These are phyloP conservation scores for Suhomyces canberraensis DNA, from an alignment of 805 yeast species.

Conservation along the genomic window DNA sequence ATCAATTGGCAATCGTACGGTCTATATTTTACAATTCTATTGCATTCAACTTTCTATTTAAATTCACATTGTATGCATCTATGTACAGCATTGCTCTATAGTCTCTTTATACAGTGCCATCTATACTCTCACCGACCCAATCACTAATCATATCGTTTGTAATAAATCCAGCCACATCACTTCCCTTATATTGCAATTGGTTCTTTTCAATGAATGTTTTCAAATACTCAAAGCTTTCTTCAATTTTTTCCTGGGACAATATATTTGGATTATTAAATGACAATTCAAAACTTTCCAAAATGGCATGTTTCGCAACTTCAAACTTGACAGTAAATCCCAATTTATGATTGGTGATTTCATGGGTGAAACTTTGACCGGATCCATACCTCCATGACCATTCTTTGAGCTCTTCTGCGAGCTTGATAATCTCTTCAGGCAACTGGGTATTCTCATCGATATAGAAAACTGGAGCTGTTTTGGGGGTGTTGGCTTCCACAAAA, in stretches of 20 bases:
- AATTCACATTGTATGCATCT: no score
- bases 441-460: conserved; percentile 23
- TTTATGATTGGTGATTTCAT: conserved; percentile 37
- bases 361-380: conserved; percentile 69
- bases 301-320: conserved; percentile 46
- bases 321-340: conserved; percentile 32
- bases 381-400: conserved; percentile 78
- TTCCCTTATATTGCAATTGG: conserved; percentile 34
- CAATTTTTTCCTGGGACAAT: conserved; percentile 9
- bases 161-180: conserved; percentile 43
- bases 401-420: conserved; percentile 40
- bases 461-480: conserved; percentile 12
- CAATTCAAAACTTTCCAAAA: conserved; percentile 21
- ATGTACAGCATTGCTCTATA: no score
- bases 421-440: conserved; percentile 37
- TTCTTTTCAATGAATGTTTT: conserved; percentile 18
- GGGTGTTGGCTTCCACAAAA: conserved; percentile 19
- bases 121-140: conserved; percentile 45
- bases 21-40: no score
- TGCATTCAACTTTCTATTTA: no score
- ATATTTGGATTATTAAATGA: conserved; percentile 6
- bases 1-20: no score
- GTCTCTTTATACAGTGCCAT: conserved; percentile 36
- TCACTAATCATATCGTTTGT: conserved; percentile 42
- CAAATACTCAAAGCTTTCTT: conserved; percentile 33